Evolutionary conservation across 2,329 filamentous ascomycete genomes (phyloP).

Genomic region (Microsporum audouinii): DNA sequence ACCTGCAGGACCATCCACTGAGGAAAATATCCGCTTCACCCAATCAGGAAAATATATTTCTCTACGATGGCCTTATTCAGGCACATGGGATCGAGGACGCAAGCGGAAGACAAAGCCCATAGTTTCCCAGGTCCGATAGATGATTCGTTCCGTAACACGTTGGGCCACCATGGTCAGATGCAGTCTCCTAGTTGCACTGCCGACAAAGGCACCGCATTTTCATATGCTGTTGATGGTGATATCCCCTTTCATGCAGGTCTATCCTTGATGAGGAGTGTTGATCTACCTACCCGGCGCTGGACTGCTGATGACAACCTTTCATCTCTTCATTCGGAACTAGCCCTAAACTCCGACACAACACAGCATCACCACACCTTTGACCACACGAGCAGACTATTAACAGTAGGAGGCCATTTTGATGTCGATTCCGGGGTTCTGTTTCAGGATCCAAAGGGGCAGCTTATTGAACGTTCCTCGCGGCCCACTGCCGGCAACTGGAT

Average conservation of each 20-base stretch:
- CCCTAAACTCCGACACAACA: slow-evolving; percentile 4
- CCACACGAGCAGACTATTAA: slow-evolving; percentile 8
- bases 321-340: slow-evolving; percentile 18
- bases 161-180: slow-evolving; percentile 52
- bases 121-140: slow-evolving; percentile 28
- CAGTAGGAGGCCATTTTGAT: slow-evolving; percentile 6
- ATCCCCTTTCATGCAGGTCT: slow-evolving; percentile 14
- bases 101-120: slow-evolving; percentile 15
- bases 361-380: slow-evolving; percentile 10
- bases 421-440: slow-evolving; percentile 15
- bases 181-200: slow-evolving; percentile 42
- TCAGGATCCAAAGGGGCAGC: slow-evolving; percentile 15
- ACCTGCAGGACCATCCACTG: slow-evolving; percentile 2
- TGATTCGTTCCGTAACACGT: slow-evolving; percentile 50
- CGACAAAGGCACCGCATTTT: slow-evolving; percentile 34
- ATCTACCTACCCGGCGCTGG: slow-evolving; percentile 11
- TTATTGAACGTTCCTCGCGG: slow-evolving; percentile 22
- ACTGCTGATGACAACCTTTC: slow-evolving; percentile 24
- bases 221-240: slow-evolving; percentile 8
- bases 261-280: slow-evolving; percentile 9
- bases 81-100: slow-evolving; percentile 9
- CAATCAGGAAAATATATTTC: slow-evolving; percentile 2
- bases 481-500: slow-evolving; percentile 22
- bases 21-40: slow-evolving; percentile 4
- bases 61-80: slow-evolving; percentile 5